Base-by-base conservation (phyloP, 805 yeast genomes). In the Yarrowia osloensis region DNA sequence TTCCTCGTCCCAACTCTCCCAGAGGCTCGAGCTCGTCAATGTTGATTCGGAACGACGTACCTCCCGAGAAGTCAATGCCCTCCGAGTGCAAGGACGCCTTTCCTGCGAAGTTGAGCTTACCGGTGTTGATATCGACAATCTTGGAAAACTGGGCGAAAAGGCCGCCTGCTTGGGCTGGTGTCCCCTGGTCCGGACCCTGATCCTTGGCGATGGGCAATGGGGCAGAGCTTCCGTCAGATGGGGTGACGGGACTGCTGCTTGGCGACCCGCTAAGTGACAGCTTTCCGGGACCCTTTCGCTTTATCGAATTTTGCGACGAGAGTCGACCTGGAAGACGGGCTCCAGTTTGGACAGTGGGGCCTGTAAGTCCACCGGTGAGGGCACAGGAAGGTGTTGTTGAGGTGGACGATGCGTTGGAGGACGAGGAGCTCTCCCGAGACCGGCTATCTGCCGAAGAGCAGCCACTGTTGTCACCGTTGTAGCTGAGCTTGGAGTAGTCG, bases 1-100 rank as follows among this genome's bases (percentile, higher is more conserved):
- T 95, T 11, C 99, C 99, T 55, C 94, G 85, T 1, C 99, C 99
- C 54, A 95, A 80, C 77, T 94, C 98, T 63, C 89, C 96, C 24
- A 77, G 71, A 33, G 73, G 73, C 67, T 91, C 81, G 70, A 89
- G 86, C 73, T 95, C 97, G 71, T 91, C 96, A 66, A 92, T 82
- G 2, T 95, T 88, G 42, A 95, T 92, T 68, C 89, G 82, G 78
- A 95, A 93, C 55, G 92, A 87, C 1, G 93, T 85, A 0, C 99
- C 99, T 59, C 90, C 86, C 40, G 90, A 84, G 73, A 95, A 95
- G 75, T 92, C 95, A 61, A 95, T 88, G 55, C 99, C 99, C 70
- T 90, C 86, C 0, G 98, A 88, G 73, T 93, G 95, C 59, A 95
- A 79, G 0, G 97, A 91, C 4, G 97, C 91, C 75, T 95, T 95